Evolutionary conservation across 345 rosid genomes (phyloP).

Genomic region (Cardiospermum halicacabum): DNA sequence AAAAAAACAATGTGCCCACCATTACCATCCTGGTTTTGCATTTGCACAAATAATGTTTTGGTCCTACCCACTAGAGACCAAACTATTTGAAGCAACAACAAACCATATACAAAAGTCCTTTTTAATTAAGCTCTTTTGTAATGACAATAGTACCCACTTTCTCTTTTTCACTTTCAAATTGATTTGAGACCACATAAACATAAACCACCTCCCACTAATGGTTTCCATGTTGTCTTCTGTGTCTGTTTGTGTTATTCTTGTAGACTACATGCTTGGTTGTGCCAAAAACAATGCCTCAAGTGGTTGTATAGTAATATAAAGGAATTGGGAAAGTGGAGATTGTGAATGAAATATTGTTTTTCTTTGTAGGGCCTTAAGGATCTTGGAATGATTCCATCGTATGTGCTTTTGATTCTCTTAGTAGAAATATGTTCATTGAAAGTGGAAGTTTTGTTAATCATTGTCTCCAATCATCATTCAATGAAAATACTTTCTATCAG

Average conservation of each 20-base stretch:
- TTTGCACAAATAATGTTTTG: conserved; percentile 25
- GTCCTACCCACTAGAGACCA: conserved; percentile 36
- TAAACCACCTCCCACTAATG: background rate
- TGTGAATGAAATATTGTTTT: background rate
- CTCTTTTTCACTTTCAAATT: conserved; percentile 13
- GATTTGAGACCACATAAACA: conserved; percentile 15
- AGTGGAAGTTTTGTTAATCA: conserved; percentile 8
- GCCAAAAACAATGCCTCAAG: too few relatives aligned
- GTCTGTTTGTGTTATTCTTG: conserved; percentile 12
- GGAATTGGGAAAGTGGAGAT: too few relatives aligned
- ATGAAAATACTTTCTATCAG: background rate
- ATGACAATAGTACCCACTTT: conserved; percentile 38
- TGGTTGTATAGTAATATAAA: too few relatives aligned
- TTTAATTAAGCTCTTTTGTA: background rate
- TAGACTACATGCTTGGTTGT: too few relatives aligned
- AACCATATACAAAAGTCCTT: conserved; percentile 17
- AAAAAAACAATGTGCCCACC: conserved; percentile 30
- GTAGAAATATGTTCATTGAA: conserved; percentile 1
- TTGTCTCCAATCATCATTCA: background rate
- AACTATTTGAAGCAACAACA: conserved; percentile 29
- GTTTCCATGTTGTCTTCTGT: conserved; percentile 7
- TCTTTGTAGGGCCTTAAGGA: conserved; percentile 16
- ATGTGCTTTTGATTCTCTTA: conserved; percentile 11
- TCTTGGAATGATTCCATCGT: conserved; percentile 11
- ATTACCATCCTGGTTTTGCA: conserved; percentile 25